Percentiles rank a stretch among this genome's conserved stretches.
These are phyloP conservation scores for Tanacetum coccineum DNA, from an alignment of 129 eudicot genomes.

Conservation along the genomic window DNA sequence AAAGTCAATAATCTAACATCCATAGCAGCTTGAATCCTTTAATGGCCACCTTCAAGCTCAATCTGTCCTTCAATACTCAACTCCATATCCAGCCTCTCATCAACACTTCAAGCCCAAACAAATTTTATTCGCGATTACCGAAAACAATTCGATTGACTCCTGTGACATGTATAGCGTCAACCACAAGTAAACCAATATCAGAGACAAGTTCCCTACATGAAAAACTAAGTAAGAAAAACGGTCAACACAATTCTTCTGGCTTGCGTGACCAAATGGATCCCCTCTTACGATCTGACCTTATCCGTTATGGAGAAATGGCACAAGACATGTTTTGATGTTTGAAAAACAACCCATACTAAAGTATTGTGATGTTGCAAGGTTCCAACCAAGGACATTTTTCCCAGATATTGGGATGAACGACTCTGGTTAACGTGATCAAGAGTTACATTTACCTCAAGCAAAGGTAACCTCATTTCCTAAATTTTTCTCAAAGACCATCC, in stretches of 20 bases:
- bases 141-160: neutral
- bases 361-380: slow-evolving; percentile 46
- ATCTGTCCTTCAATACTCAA: neutral
- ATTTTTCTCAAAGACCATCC: slow-evolving; percentile 34
- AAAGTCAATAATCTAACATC: neutral
- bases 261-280: slow-evolving; percentile 57
- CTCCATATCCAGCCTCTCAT: slow-evolving; percentile 1
- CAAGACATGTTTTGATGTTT: slow-evolving; percentile 67
- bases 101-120: neutral
- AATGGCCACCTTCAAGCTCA: slow-evolving; percentile 25
- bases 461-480: slow-evolving; percentile 37
- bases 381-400: slow-evolving; percentile 34
- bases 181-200: neutral
- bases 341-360: slow-evolving; percentile 50
- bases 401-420: slow-evolving; percentile 27
- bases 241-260: slow-evolving; percentile 38
- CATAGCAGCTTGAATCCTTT: neutral
- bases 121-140: neutral
- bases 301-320: slow-evolving; percentile 67
- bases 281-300: slow-evolving; percentile 37
- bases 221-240: slow-evolving; percentile 36
- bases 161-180: neutral
- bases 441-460: slow-evolving; percentile 46
- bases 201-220: neutral
- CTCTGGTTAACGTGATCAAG: slow-evolving; percentile 45